A percentile compares a stretch with the other conserved stretches of the same genome.
Evolutionary conservation across 768 basidiomycete genomes (phyloP).

Genomic region (Hericium coralloides): DNA sequence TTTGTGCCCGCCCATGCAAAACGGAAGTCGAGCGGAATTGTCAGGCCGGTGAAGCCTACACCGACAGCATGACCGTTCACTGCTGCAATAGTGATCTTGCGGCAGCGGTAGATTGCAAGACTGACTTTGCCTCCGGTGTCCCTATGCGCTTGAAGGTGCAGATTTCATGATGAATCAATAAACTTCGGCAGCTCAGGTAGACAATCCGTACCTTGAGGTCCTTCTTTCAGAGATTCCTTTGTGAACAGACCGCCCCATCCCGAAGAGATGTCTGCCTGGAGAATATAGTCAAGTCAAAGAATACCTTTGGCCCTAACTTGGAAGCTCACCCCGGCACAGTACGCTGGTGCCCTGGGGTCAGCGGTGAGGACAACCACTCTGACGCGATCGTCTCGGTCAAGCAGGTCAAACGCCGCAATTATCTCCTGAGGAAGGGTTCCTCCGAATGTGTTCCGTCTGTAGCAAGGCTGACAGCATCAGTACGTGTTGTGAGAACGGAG

Average conservation of each 20-base stretch:
- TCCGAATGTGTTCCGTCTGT: conserved; percentile 40
- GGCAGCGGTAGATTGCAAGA: conserved; percentile 40
- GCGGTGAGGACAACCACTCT: conserved; percentile 43
- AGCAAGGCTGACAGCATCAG: not conserved
- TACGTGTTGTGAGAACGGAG: not conserved
- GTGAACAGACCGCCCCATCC: conserved; percentile 36
- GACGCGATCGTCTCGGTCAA: conserved; percentile 45
- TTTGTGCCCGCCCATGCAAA: conserved; percentile 45
- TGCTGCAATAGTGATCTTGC: conserved; percentile 44
- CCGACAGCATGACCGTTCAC: conserved; percentile 46
- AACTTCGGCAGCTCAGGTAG: no score
- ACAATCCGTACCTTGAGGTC: conserved; percentile 32
- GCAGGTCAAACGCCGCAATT: conserved; percentile 33
- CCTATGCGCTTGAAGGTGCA: conserved; percentile 29
- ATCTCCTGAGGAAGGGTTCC: conserved; percentile 28
- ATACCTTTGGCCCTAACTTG: not conserved
- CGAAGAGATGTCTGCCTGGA: conserved; percentile 38
- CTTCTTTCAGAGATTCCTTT: conserved; percentile 35
- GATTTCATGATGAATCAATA: not conserved
- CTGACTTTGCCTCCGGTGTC: conserved; percentile 40
- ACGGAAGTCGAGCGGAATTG: conserved; percentile 44
- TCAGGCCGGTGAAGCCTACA: conserved; percentile 39
- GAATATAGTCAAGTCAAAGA: not conserved
- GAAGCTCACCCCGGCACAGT: conserved; percentile 42
- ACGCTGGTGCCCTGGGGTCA: conserved; percentile 41